Evolutionary conservation across 805 yeast species (phyloP).

Genomic region (Pichia heedii): DNA sequence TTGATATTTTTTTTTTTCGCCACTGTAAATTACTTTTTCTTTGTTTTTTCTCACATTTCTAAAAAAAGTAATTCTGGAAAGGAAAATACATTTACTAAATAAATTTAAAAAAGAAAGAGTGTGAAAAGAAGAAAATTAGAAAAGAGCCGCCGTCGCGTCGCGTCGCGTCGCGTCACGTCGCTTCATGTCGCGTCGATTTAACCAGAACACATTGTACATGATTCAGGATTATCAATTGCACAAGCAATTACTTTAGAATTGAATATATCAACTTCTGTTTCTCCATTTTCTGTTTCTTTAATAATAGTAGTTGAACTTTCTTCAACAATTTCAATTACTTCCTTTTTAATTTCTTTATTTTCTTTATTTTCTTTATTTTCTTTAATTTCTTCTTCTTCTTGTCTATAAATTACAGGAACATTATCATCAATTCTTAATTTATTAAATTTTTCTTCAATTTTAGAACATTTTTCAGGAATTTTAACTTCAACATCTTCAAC

Average conservation of each 20-base stretch:
- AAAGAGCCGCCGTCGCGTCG: too few species aligned
- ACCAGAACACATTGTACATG: slow-evolving; percentile 99
- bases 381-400: slow-evolving; percentile 21
- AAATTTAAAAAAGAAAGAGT: too few species aligned
- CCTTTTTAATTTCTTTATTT: neutral
- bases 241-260: slow-evolving; percentile 93
- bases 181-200: slow-evolving; percentile 24
- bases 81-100: too few species aligned
- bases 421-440: slow-evolving; percentile 5
- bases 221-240: slow-evolving; percentile 93
- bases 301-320: slow-evolving; percentile 1
- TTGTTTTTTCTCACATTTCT: too few species aligned
- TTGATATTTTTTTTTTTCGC: too few species aligned
- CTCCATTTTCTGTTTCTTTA: slow-evolving; percentile 6
- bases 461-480: slow-evolving; percentile 5
- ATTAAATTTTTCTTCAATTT: slow-evolving; percentile 5
- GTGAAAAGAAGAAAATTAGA: too few species aligned
- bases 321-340: slow-evolving; percentile 3
- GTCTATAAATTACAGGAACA: slow-evolving; percentile 18
- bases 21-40: too few species aligned
- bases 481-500: slow-evolving; percentile 24
- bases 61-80: too few species aligned
- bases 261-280: slow-evolving; percentile 66
- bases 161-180: too few species aligned
- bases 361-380: slow-evolving; percentile 4